phyloP scores from a whole-genome alignment of 352 stramenopile genomes.

The Pythium dissotocum region DNA sequence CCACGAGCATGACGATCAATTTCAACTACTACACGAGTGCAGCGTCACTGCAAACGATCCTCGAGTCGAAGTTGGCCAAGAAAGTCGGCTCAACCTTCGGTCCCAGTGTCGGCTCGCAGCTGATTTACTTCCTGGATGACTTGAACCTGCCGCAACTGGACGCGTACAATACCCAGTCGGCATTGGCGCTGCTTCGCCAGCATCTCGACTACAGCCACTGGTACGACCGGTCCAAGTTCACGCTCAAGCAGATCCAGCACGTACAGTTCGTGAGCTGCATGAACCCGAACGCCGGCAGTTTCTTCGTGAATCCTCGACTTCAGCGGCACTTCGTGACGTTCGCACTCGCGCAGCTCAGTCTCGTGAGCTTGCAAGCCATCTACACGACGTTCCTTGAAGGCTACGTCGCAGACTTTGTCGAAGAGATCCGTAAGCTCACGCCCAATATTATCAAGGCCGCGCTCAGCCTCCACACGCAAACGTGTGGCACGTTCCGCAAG shows the following conservation, averaged over 20 bases:
- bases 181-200: constrained; percentile 93
- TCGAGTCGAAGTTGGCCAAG: constrained; percentile 90
- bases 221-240: constrained; percentile 94
- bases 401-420: constrained; percentile 92
- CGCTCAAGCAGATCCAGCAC: constrained; percentile 91
- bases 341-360: constrained; percentile 86
- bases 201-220: constrained; percentile 94
- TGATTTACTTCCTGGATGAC: constrained; percentile 97
- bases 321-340: constrained; percentile 97
- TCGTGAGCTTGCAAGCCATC: constrained; percentile 90
- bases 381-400: constrained; percentile 95
- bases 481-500: constrained; percentile 87
- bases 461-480: constrained; percentile 87
- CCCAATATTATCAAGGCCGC: constrained; percentile 85
- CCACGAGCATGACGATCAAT: constrained; percentile 72
- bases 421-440: constrained; percentile 90
- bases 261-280: constrained; percentile 95
- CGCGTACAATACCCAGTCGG: constrained; percentile 93
- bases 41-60: constrained; percentile 66
- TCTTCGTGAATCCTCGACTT: constrained; percentile 92
- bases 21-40: constrained; percentile 88
- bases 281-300: constrained; percentile 94
- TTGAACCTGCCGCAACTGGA: constrained; percentile 95
- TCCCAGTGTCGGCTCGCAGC: constrained; percentile 69
- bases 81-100: constrained; percentile 86